phyloP scores from a whole-genome alignment of 306 rosid genomes.

The Fragaria ananassa region DNA sequence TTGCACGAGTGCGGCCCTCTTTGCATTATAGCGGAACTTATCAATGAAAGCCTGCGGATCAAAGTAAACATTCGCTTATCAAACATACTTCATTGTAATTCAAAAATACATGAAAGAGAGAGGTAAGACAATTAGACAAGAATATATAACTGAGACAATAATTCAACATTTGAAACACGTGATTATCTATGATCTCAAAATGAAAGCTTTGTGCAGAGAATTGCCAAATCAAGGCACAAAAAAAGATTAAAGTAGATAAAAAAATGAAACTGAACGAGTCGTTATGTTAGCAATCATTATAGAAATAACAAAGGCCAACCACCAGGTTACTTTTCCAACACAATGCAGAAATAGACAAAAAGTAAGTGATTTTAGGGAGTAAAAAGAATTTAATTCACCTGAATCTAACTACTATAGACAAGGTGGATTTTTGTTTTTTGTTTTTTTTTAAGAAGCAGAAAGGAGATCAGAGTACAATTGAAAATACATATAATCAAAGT shows the following conservation, averaged over 20 bases:
- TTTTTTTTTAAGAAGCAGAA: not conserved
- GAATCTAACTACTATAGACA: not conserved
- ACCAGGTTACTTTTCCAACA: not conserved
- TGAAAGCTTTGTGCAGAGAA: not conserved
- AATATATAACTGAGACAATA: not conserved
- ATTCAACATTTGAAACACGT: not conserved
- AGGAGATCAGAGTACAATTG: not conserved
- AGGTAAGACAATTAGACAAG: not conserved
- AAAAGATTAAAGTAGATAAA: not conserved
- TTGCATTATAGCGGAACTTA: conserved; percentile 96
- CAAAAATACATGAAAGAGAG: not conserved
- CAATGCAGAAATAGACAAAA: not conserved
- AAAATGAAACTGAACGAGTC: not conserved
- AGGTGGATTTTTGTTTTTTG: not conserved
- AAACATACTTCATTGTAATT: conserved; percentile 23
- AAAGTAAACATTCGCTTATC: conserved; percentile 30
- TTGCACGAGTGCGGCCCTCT: conserved; percentile 98
- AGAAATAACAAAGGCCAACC: not conserved
- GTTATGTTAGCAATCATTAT: not conserved
- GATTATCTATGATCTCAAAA: not conserved
- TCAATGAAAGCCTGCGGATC: conserved; percentile 81
- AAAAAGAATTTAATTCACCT: not conserved
- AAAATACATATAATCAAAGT: not conserved
- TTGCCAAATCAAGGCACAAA: not conserved
- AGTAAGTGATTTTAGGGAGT: not conserved